A percentile compares a stretch with the other conserved stretches of the same genome.
These are phyloP conservation scores for Wickerhamiella hasegawae DNA, from an alignment of 805 yeast species.

Conservation along the genomic window DNA sequence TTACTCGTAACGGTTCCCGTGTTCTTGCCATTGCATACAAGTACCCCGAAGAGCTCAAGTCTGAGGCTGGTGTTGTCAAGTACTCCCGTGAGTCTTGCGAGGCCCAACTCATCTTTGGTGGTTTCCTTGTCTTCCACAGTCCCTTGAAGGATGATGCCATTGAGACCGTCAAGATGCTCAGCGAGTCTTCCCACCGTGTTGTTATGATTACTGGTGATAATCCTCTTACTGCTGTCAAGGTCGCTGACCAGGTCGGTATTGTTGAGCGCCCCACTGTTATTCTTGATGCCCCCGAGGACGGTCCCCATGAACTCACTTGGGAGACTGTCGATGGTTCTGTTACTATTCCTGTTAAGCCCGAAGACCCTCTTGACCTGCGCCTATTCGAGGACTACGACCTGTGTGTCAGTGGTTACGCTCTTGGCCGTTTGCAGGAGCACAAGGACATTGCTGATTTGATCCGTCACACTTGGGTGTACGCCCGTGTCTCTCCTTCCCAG, in stretches of 20 bases:
- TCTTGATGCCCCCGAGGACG: constrained; percentile 69
- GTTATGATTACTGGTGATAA: constrained; percentile 98
- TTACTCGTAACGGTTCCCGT: constrained; percentile 90
- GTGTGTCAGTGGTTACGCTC: constrained; percentile 87
- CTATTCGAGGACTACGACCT: constrained; percentile 59
- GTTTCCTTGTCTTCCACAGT: constrained; percentile 92
- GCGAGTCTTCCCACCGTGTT: constrained; percentile 88
- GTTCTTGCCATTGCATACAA: constrained; percentile 92
- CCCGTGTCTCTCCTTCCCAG: constrained; percentile 93
- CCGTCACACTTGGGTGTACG: constrained; percentile 90
- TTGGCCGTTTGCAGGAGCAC: constrained; percentile 48
- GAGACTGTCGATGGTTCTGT: constrained; percentile 67
- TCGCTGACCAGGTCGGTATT: constrained; percentile 83
- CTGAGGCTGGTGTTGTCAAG: constrained; percentile 27
- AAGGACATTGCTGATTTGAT: constrained; percentile 52
- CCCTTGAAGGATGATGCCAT: constrained; percentile 90
- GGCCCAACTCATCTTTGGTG: constrained; percentile 60
- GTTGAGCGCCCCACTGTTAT: constrained; percentile 72
- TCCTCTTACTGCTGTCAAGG: constrained; percentile 96
- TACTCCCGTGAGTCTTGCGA: constrained; percentile 67
- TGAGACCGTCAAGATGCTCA: constrained; percentile 79
- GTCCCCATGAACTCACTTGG: constrained; percentile 56
- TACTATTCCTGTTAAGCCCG: constrained; percentile 48
- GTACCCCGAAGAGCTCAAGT: constrained; percentile 28
- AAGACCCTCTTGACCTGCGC: constrained; percentile 36